Evolutionary conservation across 1,139 yeast species (phyloP).

Genomic region (Torulaspora globosa): DNA sequence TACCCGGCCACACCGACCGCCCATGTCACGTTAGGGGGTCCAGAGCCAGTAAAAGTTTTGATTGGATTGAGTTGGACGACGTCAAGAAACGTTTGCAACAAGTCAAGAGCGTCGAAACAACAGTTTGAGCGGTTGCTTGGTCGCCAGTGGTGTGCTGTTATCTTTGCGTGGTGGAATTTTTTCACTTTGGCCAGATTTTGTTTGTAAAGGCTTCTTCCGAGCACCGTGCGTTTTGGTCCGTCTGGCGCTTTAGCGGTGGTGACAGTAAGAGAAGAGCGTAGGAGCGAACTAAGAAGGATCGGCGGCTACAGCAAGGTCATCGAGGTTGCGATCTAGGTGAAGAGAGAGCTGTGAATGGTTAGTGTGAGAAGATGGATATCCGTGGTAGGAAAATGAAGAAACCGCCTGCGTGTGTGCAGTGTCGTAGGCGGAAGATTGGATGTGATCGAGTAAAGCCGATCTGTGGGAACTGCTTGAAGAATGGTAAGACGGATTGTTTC

Average conservation of each 20-base stretch:
- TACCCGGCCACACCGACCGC: constrained; percentile 16
- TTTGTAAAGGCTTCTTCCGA: constrained; percentile 7
- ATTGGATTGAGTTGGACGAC: constrained; percentile 1
- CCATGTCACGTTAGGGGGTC: constrained; percentile 11
- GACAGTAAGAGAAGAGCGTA: background rate
- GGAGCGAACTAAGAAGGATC: background rate
- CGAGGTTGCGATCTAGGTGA: no score
- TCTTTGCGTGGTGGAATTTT: constrained; percentile 6
- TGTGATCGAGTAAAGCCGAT: constrained; percentile 56
- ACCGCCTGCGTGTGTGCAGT: constrained; percentile 44
- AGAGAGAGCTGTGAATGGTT: background rate
- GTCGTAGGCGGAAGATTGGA: constrained; percentile 49
- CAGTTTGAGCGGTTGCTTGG: background rate
- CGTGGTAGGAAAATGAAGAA: constrained; percentile 29
- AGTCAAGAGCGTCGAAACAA: background rate
- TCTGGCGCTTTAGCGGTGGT: constrained; percentile 6
- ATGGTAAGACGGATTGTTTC: constrained; percentile 32
- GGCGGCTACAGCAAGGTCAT: background rate
- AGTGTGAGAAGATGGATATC: constrained; percentile 19
- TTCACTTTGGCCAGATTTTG: constrained; percentile 3
- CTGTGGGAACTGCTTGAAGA: constrained; percentile 49
- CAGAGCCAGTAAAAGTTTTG: constrained; percentile 12
- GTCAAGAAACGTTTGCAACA: constrained; percentile 1
- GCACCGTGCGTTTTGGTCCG: constrained; percentile 11
- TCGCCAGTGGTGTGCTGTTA: constrained; percentile 2